A percentile compares a stretch with the other conserved stretches of the same genome.
Conservation (phyloP, 352 stramenopile species). For the Pythium periplocum region DNA sequence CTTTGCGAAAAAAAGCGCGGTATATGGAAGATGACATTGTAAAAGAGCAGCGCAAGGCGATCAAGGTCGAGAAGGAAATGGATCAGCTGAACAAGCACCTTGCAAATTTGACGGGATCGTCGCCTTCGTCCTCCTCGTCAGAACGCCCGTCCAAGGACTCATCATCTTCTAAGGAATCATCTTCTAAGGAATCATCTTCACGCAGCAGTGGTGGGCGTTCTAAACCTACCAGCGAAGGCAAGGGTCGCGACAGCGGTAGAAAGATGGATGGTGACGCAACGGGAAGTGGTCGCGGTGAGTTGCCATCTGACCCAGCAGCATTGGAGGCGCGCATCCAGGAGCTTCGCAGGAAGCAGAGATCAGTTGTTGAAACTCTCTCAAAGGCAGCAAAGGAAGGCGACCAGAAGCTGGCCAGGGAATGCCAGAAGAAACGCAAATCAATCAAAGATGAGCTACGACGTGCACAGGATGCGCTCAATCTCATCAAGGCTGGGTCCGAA, state of each 20-base stretch:
- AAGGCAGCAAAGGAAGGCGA: constrained; percentile 70
- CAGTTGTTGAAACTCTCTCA: constrained; percentile 61
- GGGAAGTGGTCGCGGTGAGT: constrained; percentile 17
- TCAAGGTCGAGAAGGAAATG: constrained; percentile 78
- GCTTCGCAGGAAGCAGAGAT: constrained; percentile 71
- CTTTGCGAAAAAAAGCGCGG: constrained; percentile 60
- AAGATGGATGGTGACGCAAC: neutral
- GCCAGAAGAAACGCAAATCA: constrained; percentile 57
- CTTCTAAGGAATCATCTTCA: neutral
- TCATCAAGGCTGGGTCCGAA: constrained; percentile 32
- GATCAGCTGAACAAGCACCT: constrained; percentile 80
- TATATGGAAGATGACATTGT: constrained; percentile 74
- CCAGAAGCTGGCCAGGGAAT: constrained; percentile 72
- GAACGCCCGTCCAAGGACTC: constrained; percentile 7
- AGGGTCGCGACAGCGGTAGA: neutral
- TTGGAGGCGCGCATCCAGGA: constrained; percentile 73
- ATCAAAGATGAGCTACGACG: constrained; percentile 77
- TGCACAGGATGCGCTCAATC: constrained; percentile 60
- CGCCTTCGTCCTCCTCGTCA: constrained; percentile 23
- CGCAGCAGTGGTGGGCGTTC: constrained; percentile 1
- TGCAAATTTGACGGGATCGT: constrained; percentile 31
- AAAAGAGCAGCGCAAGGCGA: constrained; percentile 75
- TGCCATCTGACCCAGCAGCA: constrained; percentile 41
- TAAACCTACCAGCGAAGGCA: neutral
- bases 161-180: constrained; percentile 21